Evolutionary conservation across 768 basidiomycete genomes (phyloP).

Genomic region (Phylloporus sp.): DNA sequence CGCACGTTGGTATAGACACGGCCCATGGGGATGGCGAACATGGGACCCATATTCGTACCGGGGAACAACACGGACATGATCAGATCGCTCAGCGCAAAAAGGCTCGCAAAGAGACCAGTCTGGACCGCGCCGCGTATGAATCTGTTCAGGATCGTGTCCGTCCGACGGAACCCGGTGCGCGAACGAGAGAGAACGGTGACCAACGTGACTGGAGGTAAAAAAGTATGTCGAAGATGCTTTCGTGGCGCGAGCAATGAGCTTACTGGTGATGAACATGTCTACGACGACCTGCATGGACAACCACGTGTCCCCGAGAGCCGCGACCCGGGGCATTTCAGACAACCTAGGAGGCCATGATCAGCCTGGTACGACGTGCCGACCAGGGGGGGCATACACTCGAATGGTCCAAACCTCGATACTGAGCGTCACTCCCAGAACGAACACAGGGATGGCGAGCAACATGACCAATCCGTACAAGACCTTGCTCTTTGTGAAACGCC

Average conservation of each 20-base stretch:
- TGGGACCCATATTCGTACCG: slow-evolving; percentile 28
- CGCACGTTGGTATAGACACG: slow-evolving; percentile 39
- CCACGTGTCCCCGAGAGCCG: slow-evolving; percentile 43
- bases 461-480: slow-evolving; percentile 33
- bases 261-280: slow-evolving; percentile 31
- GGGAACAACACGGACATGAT: slow-evolving; percentile 24
- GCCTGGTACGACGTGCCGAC: not conserved
- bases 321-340: slow-evolving; percentile 36
- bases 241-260: not conserved
- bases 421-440: slow-evolving; percentile 40
- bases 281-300: slow-evolving; percentile 40
- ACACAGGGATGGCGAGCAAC: slow-evolving; percentile 34
- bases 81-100: not conserved
- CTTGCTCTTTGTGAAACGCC: no score
- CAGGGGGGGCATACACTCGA: slow-evolving; percentile 32
- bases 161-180: not conserved
- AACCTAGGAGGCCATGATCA: slow-evolving; percentile 28
- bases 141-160: not conserved
- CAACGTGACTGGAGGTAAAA: not conserved
- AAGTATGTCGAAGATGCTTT: not conserved
- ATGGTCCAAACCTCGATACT: slow-evolving; percentile 42
- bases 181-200: not conserved
- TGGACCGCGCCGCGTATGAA: slow-evolving; percentile 1
- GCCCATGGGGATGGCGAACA: slow-evolving; percentile 32
- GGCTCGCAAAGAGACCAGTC: not conserved